Evolutionary conservation across 1,139 yeast genomes (phyloP), one percentile per base, ranked within the genome.

Genomic region (Debaryomyces fabryi): DNA sequence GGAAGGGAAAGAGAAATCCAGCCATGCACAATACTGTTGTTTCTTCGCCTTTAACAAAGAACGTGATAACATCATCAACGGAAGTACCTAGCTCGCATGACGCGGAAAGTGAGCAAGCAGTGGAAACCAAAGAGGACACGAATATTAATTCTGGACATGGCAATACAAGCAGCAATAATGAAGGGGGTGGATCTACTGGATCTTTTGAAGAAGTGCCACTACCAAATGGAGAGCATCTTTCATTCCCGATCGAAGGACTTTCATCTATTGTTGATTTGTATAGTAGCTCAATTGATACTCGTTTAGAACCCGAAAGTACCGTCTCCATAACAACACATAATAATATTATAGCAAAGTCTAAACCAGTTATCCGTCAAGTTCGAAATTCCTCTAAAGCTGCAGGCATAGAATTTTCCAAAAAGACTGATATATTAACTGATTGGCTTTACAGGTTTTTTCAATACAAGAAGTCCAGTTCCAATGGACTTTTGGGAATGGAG

Each of bases 401-500:
- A 46, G 65, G 69, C 1, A 67, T 68, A 1, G 67, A 71, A 7
- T 67, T 68, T 50, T 58, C 61, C 44, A 60, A 59, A 43, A 68
- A 67, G 45, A 58, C 66, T 1, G 61, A 63, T 27, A 56, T 62
- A 18, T 59, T 72, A 44, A 65, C 64, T 2, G 63, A 62, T 25
- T 70, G 77, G 76, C 57, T 74, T 21, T 57, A 60, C 52, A 64
- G 67, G 37, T 73, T 67, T 55, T 75, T 76, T 59, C 72, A 66
- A 47, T 72, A 72, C 51, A 74, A 71, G 47, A 73, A 71, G 52
- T 60, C 71, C 3, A 61, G 66, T n/a, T 68, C 69, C 2, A 71
- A 71, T 57, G 74, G 74, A 25, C 57, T 74, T 18, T 51, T 74
- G 25, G 78, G 72, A 1, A 69, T 76, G 57, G 79, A 74, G 58